Base-by-base conservation (phyloP, 768 basidiomycete species). In the Polyporus arcularius region DNA sequence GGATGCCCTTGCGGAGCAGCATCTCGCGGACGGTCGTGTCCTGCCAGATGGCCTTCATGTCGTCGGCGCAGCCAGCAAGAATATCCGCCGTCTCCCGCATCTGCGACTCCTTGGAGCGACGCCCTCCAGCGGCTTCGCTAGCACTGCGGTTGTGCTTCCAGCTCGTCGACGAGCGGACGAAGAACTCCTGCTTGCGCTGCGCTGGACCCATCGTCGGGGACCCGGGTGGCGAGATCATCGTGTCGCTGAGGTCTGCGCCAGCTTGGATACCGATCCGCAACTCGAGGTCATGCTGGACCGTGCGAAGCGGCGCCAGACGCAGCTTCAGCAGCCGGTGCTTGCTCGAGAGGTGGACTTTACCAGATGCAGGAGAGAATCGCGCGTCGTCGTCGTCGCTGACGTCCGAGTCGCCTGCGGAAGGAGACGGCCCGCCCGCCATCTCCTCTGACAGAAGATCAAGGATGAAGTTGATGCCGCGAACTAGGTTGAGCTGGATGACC, bases 401-500 rank as follows among this genome's bases (percentile, higher is more conserved):
- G 47, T 63, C 58, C 38, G 56, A 58, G 48, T 63, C 61, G 51
- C n/a, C 53, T 1, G 41, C 45, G 14, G 52, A 38, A 4, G 59
- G 47, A 2, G 52, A 21, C 4, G 55, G 35, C 5, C 47, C 75
- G 7, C 79, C 78, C 58, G 78, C 76, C 69, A 86, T 73, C 55
- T 86, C 86, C 12, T 78, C 75, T 63, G 84, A 79, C 54, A 92
- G 73, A 52, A 85, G 78, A 53, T 82, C 80, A 58, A 90, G 81
- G 60, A 93, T 85, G 60, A 77, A 76, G 52, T 84, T 86, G 67
- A 91, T 82, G 40, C 86, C 86, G 46, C 84, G 86, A 31, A 92
- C 84, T 62, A 93, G 80, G 71, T 93, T 93, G 54, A 93, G 85
- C 63, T 91, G 90, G 15, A 93, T 83, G 60, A 92, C 86, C 0